phyloP scores from a whole-genome alignment of 2,329 filamentous ascomycete genomes.

The Purpureocillium takamizusanense region DNA sequence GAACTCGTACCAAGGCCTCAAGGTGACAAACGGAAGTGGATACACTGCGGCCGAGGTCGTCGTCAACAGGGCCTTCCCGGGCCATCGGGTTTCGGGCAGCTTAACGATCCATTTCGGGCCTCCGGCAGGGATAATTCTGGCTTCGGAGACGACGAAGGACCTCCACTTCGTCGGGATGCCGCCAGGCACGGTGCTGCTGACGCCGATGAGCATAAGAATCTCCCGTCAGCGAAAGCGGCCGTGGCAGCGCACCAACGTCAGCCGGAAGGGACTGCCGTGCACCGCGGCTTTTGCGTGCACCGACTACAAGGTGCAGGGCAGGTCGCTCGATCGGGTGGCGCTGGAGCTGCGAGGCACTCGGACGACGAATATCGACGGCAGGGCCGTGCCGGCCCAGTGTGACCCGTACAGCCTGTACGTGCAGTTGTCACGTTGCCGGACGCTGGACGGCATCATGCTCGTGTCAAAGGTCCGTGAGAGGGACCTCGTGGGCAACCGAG shows the following conservation, averaged over 20 bases:
- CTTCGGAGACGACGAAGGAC: neutral
- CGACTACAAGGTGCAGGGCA: neutral
- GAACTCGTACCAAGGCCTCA: slow-evolving; percentile 1
- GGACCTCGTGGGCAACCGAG: neutral
- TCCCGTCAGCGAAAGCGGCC: neutral
- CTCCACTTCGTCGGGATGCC: slow-evolving; percentile 1
- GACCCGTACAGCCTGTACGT: neutral
- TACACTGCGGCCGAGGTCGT: slow-evolving; percentile 2
- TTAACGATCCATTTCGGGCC: neutral
- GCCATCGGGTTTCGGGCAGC: slow-evolving; percentile 1
- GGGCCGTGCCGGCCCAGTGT: neutral
- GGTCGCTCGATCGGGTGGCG: neutral
- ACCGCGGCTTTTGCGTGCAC: neutral
- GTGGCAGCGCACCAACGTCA: neutral
- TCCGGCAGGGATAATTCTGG: neutral
- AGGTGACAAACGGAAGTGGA: neutral
- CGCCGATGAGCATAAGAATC: neutral
- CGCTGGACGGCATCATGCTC: neutral
- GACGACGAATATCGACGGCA: neutral
- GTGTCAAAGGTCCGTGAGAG: neutral
- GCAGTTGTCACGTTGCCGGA: neutral
- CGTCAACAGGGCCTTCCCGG: slow-evolving; percentile 1
- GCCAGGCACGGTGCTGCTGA: neutral
- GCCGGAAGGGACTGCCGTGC: neutral
- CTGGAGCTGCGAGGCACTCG: neutral